Base-by-base conservation (phyloP, 148 eudicot species). In the Drosera capensis region DNA sequence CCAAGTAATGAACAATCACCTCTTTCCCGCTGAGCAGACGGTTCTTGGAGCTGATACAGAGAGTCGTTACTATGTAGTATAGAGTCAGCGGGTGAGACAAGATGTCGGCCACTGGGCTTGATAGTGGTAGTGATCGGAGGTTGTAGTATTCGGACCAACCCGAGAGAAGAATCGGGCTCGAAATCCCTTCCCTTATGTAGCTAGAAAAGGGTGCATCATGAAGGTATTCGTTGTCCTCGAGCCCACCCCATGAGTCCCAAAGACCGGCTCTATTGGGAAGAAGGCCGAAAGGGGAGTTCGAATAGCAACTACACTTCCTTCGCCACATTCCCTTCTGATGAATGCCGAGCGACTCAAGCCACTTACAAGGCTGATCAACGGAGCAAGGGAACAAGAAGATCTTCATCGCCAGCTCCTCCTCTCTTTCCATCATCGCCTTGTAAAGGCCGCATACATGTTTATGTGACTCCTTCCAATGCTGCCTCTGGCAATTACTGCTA, bases 251-350 rank as follows among this genome's bases (percentile, higher is more conserved):
- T 21, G 75, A 65, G 38, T 73, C 68, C 59, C 58, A 43, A 41
- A 52, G 49, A 25, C 52, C 64, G 19, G 57, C 57, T 48, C 59
- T 62, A 35, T 51, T 50, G 20, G 75, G 69, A 45, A 73, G 72
- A 36, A 62, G 60, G 45, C 75, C 79, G 26, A 51, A 69, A 30
- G 74, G 68, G 45, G 56, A 48, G 52, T 66, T 61, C 16, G 75
- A 66, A 53, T 62, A 66, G 55, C 79, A 73, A 36, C 35, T 41
- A 42, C 79, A 73, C 69, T 66, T 73, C 48, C 79, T 70, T 23
- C 72, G 34, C 79, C 79, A 73, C 74, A 73, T 69, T 16, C 79
- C 79, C 43, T 62, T 73, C 15, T 62, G 71, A 55, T 73, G 79
- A 51, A 73, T 50, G 12, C 42, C 63, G 22, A 69, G 50, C 19